These are phyloP conservation scores for Entomortierella beljakovae DNA, from an alignment of 192 early-diverging fungal genomes.

Conservation along the genomic window DNA sequence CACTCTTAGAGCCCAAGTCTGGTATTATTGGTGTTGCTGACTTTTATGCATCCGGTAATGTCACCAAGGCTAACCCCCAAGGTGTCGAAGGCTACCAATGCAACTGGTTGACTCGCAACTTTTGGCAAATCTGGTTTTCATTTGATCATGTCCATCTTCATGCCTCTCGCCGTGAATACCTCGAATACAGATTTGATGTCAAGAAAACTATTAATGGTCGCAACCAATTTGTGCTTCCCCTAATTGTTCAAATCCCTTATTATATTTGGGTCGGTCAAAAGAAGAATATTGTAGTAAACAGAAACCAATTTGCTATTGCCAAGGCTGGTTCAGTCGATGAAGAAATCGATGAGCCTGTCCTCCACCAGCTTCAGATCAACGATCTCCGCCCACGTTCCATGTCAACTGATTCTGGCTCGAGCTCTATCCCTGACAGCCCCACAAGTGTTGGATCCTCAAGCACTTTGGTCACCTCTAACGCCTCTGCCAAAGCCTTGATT, in stretches of 20 bases:
- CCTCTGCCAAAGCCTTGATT: conserved; percentile 2
- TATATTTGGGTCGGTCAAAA: conserved; percentile 86
- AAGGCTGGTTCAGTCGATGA: conserved; percentile 9
- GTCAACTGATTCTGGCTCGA: conserved; percentile 47
- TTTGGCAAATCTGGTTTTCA: conserved; percentile 92
- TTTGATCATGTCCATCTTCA: conserved; percentile 85
- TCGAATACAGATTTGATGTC: conserved; percentile 85
- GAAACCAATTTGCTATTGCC: not conserved
- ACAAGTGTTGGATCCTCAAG: conserved; percentile 35
- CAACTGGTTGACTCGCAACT: conserved; percentile 83
- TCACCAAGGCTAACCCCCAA: conserved; percentile 56
- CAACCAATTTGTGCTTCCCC: conserved; percentile 81
- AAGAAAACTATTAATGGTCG: conserved; percentile 77
- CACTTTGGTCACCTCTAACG: conserved; percentile 25
- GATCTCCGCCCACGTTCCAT: conserved; percentile 43
- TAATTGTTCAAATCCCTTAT: conserved; percentile 83
- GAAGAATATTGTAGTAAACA: conserved; percentile 14
- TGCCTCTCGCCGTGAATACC: conserved; percentile 83
- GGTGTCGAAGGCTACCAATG: conserved; percentile 73
- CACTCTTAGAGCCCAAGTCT: conserved; percentile 63
- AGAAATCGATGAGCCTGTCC: conserved; percentile 16
- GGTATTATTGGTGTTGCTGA: conserved; percentile 85
- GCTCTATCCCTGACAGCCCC: conserved; percentile 34
- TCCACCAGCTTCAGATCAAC: conserved; percentile 16
- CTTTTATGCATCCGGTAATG: conserved; percentile 78